Percentiles rank a stretch among this genome's conserved stretches.
These are phyloP conservation scores for Lentinus brumalis DNA, from an alignment of 768 basidiomycete species.

Conservation along the genomic window DNA sequence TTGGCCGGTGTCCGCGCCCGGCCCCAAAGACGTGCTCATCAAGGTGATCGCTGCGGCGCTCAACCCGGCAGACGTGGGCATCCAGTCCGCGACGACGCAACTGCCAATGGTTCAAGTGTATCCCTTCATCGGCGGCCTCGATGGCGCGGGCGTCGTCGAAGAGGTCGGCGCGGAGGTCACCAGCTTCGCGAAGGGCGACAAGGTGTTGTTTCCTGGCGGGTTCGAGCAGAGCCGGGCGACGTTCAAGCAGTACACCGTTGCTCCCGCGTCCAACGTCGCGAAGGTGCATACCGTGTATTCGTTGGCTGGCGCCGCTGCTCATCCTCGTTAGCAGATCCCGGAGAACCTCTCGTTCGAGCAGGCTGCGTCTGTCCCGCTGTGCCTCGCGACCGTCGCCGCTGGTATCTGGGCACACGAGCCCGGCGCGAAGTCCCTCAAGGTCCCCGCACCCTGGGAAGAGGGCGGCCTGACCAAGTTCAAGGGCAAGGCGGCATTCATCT, in stretches of 20 bases:
- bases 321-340: conserved; percentile 24
- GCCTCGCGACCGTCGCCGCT: conserved; percentile 27
- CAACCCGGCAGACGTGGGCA: conserved; percentile 38
- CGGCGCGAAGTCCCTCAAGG: neutral
- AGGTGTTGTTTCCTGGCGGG: conserved; percentile 35
- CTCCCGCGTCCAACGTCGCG: conserved; percentile 25
- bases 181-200: conserved; percentile 43
- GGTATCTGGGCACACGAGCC: conserved; percentile 16
- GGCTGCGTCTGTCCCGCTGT: conserved; percentile 34
- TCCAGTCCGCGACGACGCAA: conserved; percentile 11
- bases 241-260: conserved; percentile 30
- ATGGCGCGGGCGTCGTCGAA: conserved; percentile 40
- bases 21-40: conserved; percentile 43
- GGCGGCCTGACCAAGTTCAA: conserved; percentile 12
- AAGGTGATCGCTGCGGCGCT: conserved; percentile 42
- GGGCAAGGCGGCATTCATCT: conserved; percentile 22
- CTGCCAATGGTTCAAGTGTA: conserved; percentile 32
- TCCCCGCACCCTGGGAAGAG: conserved; percentile 15
- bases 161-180: conserved; percentile 41
- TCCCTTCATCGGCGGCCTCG: conserved; percentile 29
- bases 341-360: conserved; percentile 30
- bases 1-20: conserved; percentile 33
- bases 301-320: neutral
- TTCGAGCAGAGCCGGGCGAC: conserved; percentile 13
- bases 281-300: conserved; percentile 8